Evolutionary conservation across 2,329 filamentous ascomycete genomes (phyloP).

Genomic region (Chaetomium olivaceum): DNA sequence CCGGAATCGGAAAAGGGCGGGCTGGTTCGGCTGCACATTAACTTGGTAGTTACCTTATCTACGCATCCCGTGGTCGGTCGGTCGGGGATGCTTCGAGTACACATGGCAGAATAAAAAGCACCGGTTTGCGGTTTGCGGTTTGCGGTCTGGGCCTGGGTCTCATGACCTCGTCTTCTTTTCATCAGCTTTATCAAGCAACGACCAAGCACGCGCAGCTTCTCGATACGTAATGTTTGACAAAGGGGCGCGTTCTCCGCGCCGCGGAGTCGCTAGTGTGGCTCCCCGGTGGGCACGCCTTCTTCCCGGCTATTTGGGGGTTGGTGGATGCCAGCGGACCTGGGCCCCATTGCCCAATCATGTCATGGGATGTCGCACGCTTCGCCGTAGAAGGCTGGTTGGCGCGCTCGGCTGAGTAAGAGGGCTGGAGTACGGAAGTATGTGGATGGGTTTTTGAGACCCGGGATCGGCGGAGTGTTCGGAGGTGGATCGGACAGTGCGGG

Average conservation of each 20-base stretch:
- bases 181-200: neutral
- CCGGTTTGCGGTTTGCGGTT: neutral
- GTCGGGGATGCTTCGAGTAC: neutral
- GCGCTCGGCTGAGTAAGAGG: constrained; percentile 26
- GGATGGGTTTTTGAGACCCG: neutral
- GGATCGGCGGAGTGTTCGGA: constrained; percentile 13
- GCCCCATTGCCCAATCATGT: constrained; percentile 19
- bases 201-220: neutral
- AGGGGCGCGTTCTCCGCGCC: constrained; percentile 1
- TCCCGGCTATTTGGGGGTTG: constrained; percentile 19
- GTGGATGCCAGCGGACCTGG: constrained; percentile 1
- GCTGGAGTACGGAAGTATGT: neutral
- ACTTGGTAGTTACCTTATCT: neutral
- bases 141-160: neutral
- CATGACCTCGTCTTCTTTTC: neutral
- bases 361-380: constrained; percentile 13
- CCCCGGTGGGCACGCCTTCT: neutral
- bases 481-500: constrained; percentile 2
- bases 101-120: neutral
- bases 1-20: neutral
- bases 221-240: constrained; percentile 5
- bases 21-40: neutral
- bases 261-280: neutral
- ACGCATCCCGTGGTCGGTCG: neutral
- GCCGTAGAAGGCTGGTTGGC: neutral